Evolutionary conservation across 2,329 filamentous ascomycete species (phyloP), one percentile per base, ranked within the genome.

Genomic region (Neospermospora avenae): DNA sequence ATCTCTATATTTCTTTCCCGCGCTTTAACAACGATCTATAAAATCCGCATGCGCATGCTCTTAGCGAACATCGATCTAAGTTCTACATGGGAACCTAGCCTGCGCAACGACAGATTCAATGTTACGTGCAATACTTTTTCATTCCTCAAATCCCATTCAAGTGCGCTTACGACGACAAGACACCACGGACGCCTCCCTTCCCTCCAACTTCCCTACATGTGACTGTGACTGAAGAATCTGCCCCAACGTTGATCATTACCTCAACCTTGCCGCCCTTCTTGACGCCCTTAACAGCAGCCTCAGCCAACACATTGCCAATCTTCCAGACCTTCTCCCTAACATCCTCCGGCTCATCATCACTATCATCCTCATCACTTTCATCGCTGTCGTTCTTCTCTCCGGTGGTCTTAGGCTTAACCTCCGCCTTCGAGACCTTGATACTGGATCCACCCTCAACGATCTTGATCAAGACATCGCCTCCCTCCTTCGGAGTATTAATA

Each of bases 251-350:
- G 71, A 98, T 84, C 74, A 91, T 96, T 57, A 98, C 87, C 81
- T 99, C 95, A 67, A 99, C 86, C 81, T 96, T 96, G 71, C 85
- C 84, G 61, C 86, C 89, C 79, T 93, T 92, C 85, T 93, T 93
- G 68, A 96, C 84, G 61, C 82, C 90, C 75, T 84, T 89, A 74
- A 99, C 78, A 34, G 88, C 89, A 11, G 91, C 88, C 80, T 99
- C 95, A 62, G 92, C 93, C 62, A 99, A 84, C 31, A 87, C 81
- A 65, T 82, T 85, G 68, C 90, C 90, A 51, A 91, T 84, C 82
- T 96, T 96, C 91, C 92, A 97, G 61, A 95, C 81, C 82, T 95
- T 92, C 78, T 96, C 90, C 65, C 93, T 84, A 71, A 87, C 83
- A 78, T 97, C 93, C 76, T 96, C 90, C 58, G 89, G 89, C 69